Evolutionary conservation across 805 yeast species (phyloP).

Genomic region (Lipomyces kockii): DNA sequence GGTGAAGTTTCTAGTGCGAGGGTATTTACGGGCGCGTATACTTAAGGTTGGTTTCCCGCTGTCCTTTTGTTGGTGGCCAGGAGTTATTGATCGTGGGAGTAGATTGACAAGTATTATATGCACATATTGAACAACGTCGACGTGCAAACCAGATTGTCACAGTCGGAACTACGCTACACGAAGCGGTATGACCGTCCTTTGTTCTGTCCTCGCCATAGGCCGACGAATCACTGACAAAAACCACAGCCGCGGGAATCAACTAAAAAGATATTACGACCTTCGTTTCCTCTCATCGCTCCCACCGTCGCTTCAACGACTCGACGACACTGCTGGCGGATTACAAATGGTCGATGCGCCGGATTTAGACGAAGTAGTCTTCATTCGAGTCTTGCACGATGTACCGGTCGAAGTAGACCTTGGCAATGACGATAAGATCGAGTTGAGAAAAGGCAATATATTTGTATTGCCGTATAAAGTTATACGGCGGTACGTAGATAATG

Average conservation of each 20-base stretch:
- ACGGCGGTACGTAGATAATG: conserved; percentile 48
- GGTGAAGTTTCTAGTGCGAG: conserved; percentile 76
- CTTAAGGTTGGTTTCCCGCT: conserved; percentile 37
- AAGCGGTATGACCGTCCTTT: conserved; percentile 44
- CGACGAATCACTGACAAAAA: background rate
- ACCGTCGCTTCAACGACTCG: conserved; percentile 67
- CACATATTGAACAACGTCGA: conserved; percentile 57
- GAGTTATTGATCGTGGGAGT: background rate
- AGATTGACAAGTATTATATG: conserved; percentile 72
- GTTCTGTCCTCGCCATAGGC: conserved; percentile 14
- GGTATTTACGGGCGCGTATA: conserved; percentile 78
- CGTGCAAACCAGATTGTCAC: conserved; percentile 53
- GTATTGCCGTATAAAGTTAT: conserved; percentile 70
- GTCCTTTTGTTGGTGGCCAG: background rate
- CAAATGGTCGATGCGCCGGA: conserved; percentile 84
- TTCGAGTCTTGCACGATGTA: conserved; percentile 55
- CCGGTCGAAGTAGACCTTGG: conserved; percentile 52
- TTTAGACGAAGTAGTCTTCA: conserved; percentile 74
- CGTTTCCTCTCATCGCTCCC: conserved; percentile 74
- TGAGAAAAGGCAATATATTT: conserved; percentile 69
- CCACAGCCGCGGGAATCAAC: conserved; percentile 22
- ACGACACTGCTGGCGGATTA: conserved; percentile 69
- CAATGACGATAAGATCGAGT: conserved; percentile 57
- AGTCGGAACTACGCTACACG: conserved; percentile 68
- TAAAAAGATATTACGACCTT: conserved; percentile 63